phyloP scores from a whole-genome alignment of 495 filamentous ascomycete genomes.

The Aspergillus carlsbadensis region DNA sequence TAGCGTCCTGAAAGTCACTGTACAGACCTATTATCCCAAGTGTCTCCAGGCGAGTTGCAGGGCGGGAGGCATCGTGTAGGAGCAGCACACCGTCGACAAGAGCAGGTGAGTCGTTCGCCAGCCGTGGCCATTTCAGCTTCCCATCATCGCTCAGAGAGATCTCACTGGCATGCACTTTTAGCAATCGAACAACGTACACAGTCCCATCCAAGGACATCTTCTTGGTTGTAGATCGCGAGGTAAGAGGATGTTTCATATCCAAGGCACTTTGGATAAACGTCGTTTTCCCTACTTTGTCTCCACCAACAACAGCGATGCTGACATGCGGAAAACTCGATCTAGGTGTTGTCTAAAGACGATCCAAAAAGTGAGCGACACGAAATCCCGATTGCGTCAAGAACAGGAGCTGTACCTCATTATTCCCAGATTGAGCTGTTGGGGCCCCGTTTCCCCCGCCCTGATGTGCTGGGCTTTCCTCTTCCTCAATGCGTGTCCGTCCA shows the following conservation, averaged over 20 bases:
- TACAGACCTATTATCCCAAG: constrained; percentile 57
- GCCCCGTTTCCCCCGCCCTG: constrained; percentile 16
- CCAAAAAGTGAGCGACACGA: constrained; percentile 17
- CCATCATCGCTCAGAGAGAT: constrained; percentile 51
- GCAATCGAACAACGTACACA: constrained; percentile 73
- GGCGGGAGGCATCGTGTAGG: constrained; percentile 81
- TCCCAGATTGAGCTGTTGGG: constrained; percentile 16
- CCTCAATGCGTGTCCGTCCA: constrained; percentile 33
- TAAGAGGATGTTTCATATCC: constrained; percentile 60
- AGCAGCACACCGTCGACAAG: constrained; percentile 79
- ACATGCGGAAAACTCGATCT: constrained; percentile 50
- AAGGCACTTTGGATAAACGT: constrained; percentile 82
- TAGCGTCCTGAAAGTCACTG: background rate
- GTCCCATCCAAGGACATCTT: constrained; percentile 75
- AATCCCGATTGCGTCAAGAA: background rate
- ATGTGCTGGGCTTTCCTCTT: constrained; percentile 29
- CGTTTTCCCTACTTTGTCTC: constrained; percentile 80
- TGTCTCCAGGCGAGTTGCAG: constrained; percentile 64
- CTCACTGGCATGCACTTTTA: constrained; percentile 63
- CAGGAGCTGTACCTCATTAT: constrained; percentile 31
- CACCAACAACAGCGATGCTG: constrained; percentile 84
- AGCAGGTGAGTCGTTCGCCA: constrained; percentile 64
- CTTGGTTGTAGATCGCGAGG: constrained; percentile 59
- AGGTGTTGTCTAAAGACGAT: constrained; percentile 21
- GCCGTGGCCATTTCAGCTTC: constrained; percentile 73